phyloP scores from a whole-genome alignment of 176 grass and related monocot genomes.

The Oryza australiensis region DNA sequence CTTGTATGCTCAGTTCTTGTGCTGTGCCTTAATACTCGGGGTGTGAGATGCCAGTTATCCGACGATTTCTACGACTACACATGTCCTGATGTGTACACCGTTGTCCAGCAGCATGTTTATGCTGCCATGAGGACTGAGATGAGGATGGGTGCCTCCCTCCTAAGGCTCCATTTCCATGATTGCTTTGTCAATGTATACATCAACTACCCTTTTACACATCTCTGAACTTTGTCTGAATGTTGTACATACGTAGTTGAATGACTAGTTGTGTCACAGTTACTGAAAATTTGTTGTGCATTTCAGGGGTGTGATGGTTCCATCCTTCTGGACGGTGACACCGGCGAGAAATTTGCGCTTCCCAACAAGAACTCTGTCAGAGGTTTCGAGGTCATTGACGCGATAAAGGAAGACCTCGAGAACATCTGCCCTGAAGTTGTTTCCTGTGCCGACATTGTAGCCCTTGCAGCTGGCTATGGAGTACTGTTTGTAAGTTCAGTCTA shows the following conservation, averaged over 20 bases:
- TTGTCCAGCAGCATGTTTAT: constrained; percentile 52
- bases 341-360: constrained; percentile 54
- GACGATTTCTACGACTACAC: constrained; percentile 38
- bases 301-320: constrained; percentile 86
- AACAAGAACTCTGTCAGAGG: constrained; percentile 67
- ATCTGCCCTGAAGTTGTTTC: constrained; percentile 63
- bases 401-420: constrained; percentile 63
- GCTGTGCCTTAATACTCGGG: constrained; percentile 31
- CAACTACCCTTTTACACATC: neutral
- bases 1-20: constrained; percentile 41
- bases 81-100: constrained; percentile 50
- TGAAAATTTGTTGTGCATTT: neutral
- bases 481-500: constrained; percentile 40
- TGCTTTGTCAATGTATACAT: constrained; percentile 78
- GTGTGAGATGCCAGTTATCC: constrained; percentile 39
- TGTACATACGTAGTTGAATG: neutral
- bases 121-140: constrained; percentile 51
- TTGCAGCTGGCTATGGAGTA: constrained; percentile 69
- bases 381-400: constrained; percentile 69
- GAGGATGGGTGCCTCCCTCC: constrained; percentile 75
- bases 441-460: constrained; percentile 71
- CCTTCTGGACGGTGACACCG: constrained; percentile 46
- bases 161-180: constrained; percentile 89
- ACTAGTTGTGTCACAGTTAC: neutral
- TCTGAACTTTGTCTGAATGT: neutral